phyloP scores from a whole-genome alignment of 129 eudicot species.

The Saposhnikovia divaricata region DNA sequence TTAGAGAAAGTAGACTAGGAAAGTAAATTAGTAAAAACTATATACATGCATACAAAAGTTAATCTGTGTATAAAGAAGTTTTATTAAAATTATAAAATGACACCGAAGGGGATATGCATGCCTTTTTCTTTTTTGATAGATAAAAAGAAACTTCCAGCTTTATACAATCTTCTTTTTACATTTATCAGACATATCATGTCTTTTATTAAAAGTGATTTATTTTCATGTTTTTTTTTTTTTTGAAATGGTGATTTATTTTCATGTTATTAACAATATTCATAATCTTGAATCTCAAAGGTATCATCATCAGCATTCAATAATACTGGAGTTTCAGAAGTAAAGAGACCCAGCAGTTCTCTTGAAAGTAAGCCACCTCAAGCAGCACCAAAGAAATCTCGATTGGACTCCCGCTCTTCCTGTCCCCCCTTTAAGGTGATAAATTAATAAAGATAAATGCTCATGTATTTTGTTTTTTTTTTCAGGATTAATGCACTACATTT shows the following conservation, averaged over 20 bases:
- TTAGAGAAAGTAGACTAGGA: neutral
- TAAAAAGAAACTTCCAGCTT: constrained; percentile 52
- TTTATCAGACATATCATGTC: constrained; percentile 5
- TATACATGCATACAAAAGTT: neutral
- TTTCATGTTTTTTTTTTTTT: too few species aligned
- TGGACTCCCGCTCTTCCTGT: constrained; percentile 74
- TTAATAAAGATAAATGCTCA: neutral
- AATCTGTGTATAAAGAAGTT: constrained; percentile 5
- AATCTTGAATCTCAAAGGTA: constrained; percentile 27
- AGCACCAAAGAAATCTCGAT: constrained; percentile 50
- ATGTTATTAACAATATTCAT: neutral
- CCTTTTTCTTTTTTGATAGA: constrained; percentile 21
- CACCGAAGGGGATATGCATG: constrained; percentile 33
- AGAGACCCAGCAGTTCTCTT: constrained; percentile 43
- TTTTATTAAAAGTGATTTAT: neutral
- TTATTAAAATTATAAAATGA: constrained; percentile 3
- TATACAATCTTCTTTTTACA: constrained; percentile 36
- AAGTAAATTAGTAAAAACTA: neutral
- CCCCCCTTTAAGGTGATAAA: constrained; percentile 73
- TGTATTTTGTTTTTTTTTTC: neutral
- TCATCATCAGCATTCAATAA: constrained; percentile 30
- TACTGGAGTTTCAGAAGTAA: constrained; percentile 39
- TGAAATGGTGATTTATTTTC: too few species aligned
- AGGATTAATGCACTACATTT: neutral
- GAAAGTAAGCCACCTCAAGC: constrained; percentile 47